These are phyloP conservation scores for Phanerodontia chrysosporium DNA, from an alignment of 768 basidiomycete genomes.

Conservation along the genomic window DNA sequence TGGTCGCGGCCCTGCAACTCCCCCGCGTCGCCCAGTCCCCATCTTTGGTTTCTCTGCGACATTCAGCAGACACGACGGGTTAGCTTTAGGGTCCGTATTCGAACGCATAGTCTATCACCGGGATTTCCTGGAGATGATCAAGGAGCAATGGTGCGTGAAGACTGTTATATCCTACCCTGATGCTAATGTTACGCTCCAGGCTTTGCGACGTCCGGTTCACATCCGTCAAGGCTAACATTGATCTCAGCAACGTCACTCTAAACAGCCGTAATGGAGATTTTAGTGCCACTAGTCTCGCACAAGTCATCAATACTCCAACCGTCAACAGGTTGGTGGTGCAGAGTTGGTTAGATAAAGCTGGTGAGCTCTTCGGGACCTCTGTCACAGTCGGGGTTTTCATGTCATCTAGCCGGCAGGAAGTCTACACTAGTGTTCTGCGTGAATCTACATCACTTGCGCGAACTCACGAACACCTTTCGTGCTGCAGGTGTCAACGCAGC, in stretches of 20 bases:
- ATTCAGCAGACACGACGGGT: slow-evolving; percentile 86
- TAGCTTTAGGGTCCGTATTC: slow-evolving; percentile 86
- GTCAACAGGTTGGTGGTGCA: slow-evolving; percentile 77
- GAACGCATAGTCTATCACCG: slow-evolving; percentile 90
- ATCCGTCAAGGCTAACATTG: slow-evolving; percentile 68
- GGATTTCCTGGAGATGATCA: slow-evolving; percentile 89
- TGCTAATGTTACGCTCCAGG: slow-evolving; percentile 37
- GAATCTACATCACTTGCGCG: slow-evolving; percentile 73
- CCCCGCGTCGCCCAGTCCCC: slow-evolving; percentile 53
- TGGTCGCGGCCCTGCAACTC: slow-evolving; percentile 23
- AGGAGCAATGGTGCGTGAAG: slow-evolving; percentile 70
- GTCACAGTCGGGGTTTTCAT: background rate
- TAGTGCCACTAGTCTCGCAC: slow-evolving; percentile 69
- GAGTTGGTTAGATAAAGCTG: slow-evolving; percentile 82
- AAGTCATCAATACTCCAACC: slow-evolving; percentile 74
- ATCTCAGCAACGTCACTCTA: slow-evolving; percentile 63
- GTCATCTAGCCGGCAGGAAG: slow-evolving; percentile 51
- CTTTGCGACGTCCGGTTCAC: slow-evolving; percentile 86
- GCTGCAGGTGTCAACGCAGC: slow-evolving; percentile 80
- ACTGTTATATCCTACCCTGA: background rate
- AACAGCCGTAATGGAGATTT: slow-evolving; percentile 77
- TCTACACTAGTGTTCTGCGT: slow-evolving; percentile 94
- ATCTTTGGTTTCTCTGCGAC: slow-evolving; percentile 95
- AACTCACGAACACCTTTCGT: slow-evolving; percentile 70
- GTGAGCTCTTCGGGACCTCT: slow-evolving; percentile 35